A percentile compares a stretch with the other conserved stretches of the same genome.
Evolutionary conservation across 805 yeast species (phyloP).

Genomic region (Barnettozyma californica): DNA sequence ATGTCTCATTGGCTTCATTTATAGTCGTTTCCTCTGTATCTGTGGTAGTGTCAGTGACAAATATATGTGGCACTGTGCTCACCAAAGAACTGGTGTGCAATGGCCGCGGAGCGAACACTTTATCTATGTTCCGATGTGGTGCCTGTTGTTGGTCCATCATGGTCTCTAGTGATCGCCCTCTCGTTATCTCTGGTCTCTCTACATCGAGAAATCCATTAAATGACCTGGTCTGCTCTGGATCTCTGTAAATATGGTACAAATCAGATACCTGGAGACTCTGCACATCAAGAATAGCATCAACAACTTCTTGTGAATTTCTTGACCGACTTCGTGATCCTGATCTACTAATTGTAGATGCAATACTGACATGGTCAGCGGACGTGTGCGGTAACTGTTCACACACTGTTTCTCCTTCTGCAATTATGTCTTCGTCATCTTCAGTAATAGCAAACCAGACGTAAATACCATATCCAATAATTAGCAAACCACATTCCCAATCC

Average conservation of each 20-base stretch:
- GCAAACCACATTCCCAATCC: constrained; percentile 47
- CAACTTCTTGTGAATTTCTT: constrained; percentile 1
- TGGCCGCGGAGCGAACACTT: not conserved
- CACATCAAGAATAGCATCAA: constrained; percentile 1
- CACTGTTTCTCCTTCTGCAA: not conserved
- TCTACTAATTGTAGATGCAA: not conserved
- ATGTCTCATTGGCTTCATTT: not conserved
- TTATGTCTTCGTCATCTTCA: not conserved
- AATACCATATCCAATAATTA: constrained; percentile 49
- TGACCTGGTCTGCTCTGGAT: not conserved
- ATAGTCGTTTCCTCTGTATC: not conserved
- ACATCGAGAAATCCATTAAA: not conserved
- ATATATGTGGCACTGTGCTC: constrained; percentile 1
- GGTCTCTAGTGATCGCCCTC: constrained; percentile 1
- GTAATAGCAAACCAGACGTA: constrained; percentile 41
- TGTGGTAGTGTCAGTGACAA: not conserved
- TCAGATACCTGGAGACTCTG: not conserved
- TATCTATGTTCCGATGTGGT: not conserved
- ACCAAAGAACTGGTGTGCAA: not conserved
- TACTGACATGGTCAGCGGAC: not conserved
- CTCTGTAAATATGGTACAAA: constrained; percentile 1
- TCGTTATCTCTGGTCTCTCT: not conserved
- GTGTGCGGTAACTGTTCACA: not conserved
- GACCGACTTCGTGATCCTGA: not conserved
- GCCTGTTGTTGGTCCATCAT: not conserved